Evolutionary conservation across 345 rosid genomes (phyloP).

Genomic region (Pelargonium nanum): DNA sequence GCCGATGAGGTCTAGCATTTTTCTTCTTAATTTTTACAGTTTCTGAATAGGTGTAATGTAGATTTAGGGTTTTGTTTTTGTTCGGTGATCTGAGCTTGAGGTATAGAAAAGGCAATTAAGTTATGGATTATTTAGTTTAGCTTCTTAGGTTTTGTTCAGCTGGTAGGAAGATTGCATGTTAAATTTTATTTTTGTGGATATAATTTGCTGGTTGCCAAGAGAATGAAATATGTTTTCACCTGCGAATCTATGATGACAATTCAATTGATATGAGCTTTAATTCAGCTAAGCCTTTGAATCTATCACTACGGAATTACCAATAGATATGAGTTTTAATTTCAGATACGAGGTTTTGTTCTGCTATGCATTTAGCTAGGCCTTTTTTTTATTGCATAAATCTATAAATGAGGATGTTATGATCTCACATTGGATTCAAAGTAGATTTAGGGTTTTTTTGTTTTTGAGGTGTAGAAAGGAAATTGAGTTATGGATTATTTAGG

Average conservation of each 20-base stretch:
- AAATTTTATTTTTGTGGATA: not conserved
- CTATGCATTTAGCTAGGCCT: too few species aligned
- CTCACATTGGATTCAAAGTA: too few species aligned
- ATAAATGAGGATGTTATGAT: too few species aligned
- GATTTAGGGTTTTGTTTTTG: not conserved
- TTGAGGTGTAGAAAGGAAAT: too few species aligned
- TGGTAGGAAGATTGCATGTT: not conserved
- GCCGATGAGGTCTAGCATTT: conserved; percentile 41
- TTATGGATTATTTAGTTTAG: not conserved
- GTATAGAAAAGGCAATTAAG: not conserved
- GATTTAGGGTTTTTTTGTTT: too few species aligned
- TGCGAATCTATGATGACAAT: not conserved
- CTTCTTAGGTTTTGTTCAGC: not conserved
- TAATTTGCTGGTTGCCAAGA: not conserved
- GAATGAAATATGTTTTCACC: not conserved
- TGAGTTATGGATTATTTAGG: too few species aligned
- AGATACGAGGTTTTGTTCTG: not conserved
- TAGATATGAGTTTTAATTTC: not conserved
- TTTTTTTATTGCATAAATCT: too few species aligned
- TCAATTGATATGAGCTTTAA: too few species aligned
- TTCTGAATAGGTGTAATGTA: not conserved
- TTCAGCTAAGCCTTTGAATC: not conserved
- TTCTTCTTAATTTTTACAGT: not conserved
- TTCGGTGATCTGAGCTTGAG: not conserved
- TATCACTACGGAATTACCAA: too few species aligned